phyloP scores from a whole-genome alignment of 805 yeast species.

The Tetrapisispora iriomotensis region DNA sequence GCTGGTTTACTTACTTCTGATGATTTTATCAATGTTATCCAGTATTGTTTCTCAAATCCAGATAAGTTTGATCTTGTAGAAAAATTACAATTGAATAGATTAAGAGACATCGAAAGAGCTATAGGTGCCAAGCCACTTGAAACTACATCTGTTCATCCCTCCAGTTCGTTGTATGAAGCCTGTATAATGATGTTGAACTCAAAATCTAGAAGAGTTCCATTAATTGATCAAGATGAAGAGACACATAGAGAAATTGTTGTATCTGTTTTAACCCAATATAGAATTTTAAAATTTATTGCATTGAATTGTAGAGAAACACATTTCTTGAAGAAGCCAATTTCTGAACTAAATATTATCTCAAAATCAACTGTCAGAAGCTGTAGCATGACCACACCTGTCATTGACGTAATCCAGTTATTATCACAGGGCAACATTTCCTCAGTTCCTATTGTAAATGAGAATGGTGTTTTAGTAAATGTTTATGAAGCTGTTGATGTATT shows the following conservation, averaged over 20 bases:
- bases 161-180: constrained; percentile 81
- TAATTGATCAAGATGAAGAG: constrained; percentile 88
- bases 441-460: constrained; percentile 82
- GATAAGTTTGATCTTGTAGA: constrained; percentile 84
- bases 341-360: constrained; percentile 58
- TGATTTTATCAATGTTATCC: constrained; percentile 91
- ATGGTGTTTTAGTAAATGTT: constrained; percentile 60
- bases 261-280: constrained; percentile 88
- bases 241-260: constrained; percentile 92
- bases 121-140: constrained; percentile 82
- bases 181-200: constrained; percentile 85
- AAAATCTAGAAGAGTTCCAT: constrained; percentile 85
- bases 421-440: constrained; percentile 78
- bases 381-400: constrained; percentile 83
- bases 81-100: constrained; percentile 71
- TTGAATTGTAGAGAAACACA: constrained; percentile 92
- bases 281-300: constrained; percentile 90
- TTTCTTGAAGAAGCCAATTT: constrained; percentile 66
- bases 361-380: constrained; percentile 57
- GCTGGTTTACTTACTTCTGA: constrained; percentile 89
- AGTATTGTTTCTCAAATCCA: constrained; percentile 83
- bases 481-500: constrained; percentile 94
- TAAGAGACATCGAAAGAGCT: constrained; percentile 76
- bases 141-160: constrained; percentile 82
- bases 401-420: constrained; percentile 79